phyloP scores from a whole-genome alignment of 371 early-diverging fungal species.

The Mortierella sp. region DNA sequence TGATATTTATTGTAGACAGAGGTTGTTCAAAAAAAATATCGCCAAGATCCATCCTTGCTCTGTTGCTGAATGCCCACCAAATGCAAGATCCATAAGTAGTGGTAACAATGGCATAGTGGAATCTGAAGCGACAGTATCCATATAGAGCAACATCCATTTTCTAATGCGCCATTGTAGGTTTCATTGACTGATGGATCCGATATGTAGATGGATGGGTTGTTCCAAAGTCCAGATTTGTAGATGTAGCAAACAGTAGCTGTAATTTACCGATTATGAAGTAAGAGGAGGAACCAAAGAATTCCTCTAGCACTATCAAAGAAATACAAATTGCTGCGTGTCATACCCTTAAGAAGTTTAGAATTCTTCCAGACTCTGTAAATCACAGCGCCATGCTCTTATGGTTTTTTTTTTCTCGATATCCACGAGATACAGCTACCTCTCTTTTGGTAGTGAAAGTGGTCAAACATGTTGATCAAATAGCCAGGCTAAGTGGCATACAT shows the following conservation, averaged over 20 bases:
- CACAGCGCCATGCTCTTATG: neutral
- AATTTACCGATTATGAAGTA: constrained; percentile 40
- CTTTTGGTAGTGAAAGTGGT: too few relatives aligned
- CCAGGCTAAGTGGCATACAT: too few relatives aligned
- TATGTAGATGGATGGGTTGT: constrained; percentile 24
- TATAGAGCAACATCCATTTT: neutral
- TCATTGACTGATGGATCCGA: constrained; percentile 15
- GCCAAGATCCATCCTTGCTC: neutral
- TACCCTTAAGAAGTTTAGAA: constrained; percentile 2
- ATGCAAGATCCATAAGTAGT: neutral
- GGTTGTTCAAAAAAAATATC: neutral
- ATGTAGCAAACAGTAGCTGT: neutral
- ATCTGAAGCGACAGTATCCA: neutral
- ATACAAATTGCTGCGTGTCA: neutral
- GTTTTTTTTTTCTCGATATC: neutral
- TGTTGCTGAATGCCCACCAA: neutral
- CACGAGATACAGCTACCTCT: too few relatives aligned
- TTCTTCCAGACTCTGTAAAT: too few relatives aligned
- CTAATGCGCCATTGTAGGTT: constrained; percentile 5
- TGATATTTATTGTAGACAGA: too few relatives aligned
- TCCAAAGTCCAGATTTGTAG: constrained; percentile 4
- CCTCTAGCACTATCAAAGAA: neutral
- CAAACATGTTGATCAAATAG: neutral
- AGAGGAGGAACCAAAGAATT: constrained; percentile 20
- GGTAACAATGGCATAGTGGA: neutral